Base-by-base conservation (phyloP, 331 rosid genomes). In the Spiraea crenata region DNA sequence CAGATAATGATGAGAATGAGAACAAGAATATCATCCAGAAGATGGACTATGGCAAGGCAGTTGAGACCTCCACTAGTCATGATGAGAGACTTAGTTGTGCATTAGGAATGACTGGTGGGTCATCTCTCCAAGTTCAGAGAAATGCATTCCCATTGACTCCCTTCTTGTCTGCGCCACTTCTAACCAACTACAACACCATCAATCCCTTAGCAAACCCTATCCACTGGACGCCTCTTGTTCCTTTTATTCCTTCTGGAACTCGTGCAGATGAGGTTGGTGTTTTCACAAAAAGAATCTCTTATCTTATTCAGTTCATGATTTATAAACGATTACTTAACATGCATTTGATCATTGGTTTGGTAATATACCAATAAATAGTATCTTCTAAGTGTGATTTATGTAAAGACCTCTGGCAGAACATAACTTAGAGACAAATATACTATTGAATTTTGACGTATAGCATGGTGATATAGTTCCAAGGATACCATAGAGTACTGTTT, bases 81-180 rank as follows among this genome's bases (percentile, higher is more conserved):
- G 90, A 76, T 38, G 90, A 85, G 67, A 76, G 81, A 70, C 76
- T 83, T 50, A 87, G 87, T 47, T 84, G 79, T 80, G 81, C 85
- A 65, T 81, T 86, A 71, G 96, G 96, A 79, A 81, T 82, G 86
- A 84, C 86, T 50, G 90, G 93, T 54, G 70, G 87, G 59, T 76
- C 88, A 88, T 71, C 98, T 78, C 91, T 89, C 81, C 98, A 90
- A 82, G 89, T 90, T 79, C 96, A 91, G 83, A 91, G 92, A 83
- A 89, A 89, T 80, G 82, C 78, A 64, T 88, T 82, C 81, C 92
- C 96, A 2, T 63, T 89, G 79, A 63, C 86, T 75, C 84, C 97
- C 39, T 90, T 86, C 84, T 82, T 95, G 72, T 86, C 98, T 59
- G 93, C 98, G 2, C 99, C 99, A 0, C 91, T 85, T 58, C 73